Conservation (phyloP, 2,329 filamentous ascomycete species). For the Pleoardoris graminearum region DNA sequence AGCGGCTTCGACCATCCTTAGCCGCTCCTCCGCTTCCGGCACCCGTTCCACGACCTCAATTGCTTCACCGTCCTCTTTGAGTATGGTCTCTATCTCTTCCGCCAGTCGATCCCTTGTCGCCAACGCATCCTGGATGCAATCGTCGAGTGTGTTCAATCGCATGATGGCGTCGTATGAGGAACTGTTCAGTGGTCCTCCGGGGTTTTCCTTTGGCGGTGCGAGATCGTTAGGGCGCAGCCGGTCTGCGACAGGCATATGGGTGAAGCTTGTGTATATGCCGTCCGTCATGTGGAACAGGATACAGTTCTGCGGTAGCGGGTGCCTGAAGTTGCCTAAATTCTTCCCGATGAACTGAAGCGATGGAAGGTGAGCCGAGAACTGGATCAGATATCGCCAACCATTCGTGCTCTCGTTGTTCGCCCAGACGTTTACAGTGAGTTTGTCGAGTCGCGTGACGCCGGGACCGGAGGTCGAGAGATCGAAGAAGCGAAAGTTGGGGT, state of each 20-base stretch:
- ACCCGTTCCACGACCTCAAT: slow-evolving; percentile 43
- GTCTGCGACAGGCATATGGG: slow-evolving; percentile 62
- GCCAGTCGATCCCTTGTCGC: slow-evolving; percentile 74
- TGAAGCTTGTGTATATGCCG: slow-evolving; percentile 78
- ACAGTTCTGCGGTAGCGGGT: slow-evolving; percentile 78
- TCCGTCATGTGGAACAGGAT: slow-evolving; percentile 84
- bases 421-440: slow-evolving; percentile 75
- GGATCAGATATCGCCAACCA: slow-evolving; percentile 67
- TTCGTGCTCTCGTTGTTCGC: slow-evolving; percentile 59
- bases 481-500: slow-evolving; percentile 87
- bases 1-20: slow-evolving; percentile 53
- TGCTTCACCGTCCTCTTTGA: slow-evolving; percentile 45
- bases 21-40: slow-evolving; percentile 50
- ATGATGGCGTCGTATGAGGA: slow-evolving; percentile 88
- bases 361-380: slow-evolving; percentile 71
- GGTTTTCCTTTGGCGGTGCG: slow-evolving; percentile 42
- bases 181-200: slow-evolving; percentile 61
- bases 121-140: slow-evolving; percentile 87
- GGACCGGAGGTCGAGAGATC: slow-evolving; percentile 69
- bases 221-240: slow-evolving; percentile 33
- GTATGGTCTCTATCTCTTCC: slow-evolving; percentile 69
- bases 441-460: slow-evolving; percentile 65
- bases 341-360: slow-evolving; percentile 78
- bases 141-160: slow-evolving; percentile 84
- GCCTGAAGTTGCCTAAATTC: slow-evolving; percentile 61